These are phyloP conservation scores for Phaeoacremonium minimum DNA, from an alignment of 2,329 filamentous ascomycete genomes.

Conservation along the genomic window DNA sequence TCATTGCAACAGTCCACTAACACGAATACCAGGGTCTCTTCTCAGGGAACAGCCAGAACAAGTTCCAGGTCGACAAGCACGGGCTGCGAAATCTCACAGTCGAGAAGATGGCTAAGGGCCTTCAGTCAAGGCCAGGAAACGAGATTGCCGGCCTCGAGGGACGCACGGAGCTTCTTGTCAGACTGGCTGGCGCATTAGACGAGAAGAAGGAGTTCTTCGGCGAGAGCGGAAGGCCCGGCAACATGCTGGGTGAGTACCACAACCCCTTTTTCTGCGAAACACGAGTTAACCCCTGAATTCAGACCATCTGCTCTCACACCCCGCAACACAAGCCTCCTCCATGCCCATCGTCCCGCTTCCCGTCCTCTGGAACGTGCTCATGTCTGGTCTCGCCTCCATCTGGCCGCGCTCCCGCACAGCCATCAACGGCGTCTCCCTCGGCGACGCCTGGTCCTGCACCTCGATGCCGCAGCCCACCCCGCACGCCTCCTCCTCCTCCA, in stretches of 20 bases:
- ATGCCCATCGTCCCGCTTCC: slow-evolving; percentile 83
- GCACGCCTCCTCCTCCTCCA: slow-evolving; percentile 25
- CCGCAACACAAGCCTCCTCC: slow-evolving; percentile 82
- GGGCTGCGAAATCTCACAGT: slow-evolving; percentile 72
- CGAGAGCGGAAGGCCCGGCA: slow-evolving; percentile 77
- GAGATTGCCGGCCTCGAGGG: slow-evolving; percentile 82
- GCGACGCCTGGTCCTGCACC: slow-evolving; percentile 90
- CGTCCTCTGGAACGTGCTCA: slow-evolving; percentile 85
- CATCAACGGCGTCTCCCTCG: slow-evolving; percentile 81
- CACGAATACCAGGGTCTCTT: slow-evolving; percentile 60
- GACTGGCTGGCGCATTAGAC: slow-evolving; percentile 68
- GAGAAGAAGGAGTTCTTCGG: slow-evolving; percentile 83
- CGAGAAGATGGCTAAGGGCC: slow-evolving; percentile 69
- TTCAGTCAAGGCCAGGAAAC: slow-evolving; percentile 81
- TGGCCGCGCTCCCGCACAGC: slow-evolving; percentile 86
- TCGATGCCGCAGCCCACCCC: slow-evolving; percentile 61
- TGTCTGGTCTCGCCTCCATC: slow-evolving; percentile 79
- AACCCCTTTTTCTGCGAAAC: not conserved
- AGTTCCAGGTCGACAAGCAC: slow-evolving; percentile 83
- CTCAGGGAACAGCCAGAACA: slow-evolving; percentile 75
- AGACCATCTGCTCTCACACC: slow-evolving; percentile 93
- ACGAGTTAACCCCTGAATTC: slow-evolving; percentile 15
- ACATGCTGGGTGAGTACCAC: slow-evolving; percentile 73
- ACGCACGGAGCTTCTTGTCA: slow-evolving; percentile 71
- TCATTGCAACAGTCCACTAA: slow-evolving; percentile 8